Conservation (phyloP, 257 asterid species). For the Ajuga chamaepitys region DNA sequence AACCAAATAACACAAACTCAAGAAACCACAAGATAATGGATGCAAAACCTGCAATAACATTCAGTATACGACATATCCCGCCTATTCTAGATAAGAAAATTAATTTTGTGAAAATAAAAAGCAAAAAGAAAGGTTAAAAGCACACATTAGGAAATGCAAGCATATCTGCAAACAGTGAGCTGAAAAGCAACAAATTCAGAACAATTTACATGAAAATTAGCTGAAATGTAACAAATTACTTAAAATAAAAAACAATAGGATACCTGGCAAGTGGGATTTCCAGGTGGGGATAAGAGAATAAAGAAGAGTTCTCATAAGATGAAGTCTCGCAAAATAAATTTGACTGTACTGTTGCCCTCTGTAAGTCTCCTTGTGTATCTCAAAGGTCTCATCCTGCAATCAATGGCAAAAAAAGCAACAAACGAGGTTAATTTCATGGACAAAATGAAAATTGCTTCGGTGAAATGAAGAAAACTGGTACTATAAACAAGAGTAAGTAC, state of each 20-base stretch:
- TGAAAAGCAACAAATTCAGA: neutral
- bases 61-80: neutral
- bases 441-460: neutral
- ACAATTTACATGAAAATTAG: slow-evolving; percentile 11
- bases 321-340: slow-evolving; percentile 87
- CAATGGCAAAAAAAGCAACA: neutral
- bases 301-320: slow-evolving; percentile 78
- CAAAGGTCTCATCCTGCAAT: slow-evolving; percentile 65
- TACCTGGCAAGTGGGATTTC: slow-evolving; percentile 88
- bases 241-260: neutral
- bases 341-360: slow-evolving; percentile 98
- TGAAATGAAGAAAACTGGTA: neutral
- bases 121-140: neutral
- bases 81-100: neutral
- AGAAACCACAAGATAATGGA: neutral
- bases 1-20: neutral
- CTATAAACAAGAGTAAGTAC: neutral
- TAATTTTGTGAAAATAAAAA: neutral
- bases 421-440: neutral
- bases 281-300: slow-evolving; percentile 79
- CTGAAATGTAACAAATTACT: neutral
- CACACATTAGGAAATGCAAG: slow-evolving; percentile 1
- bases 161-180: neutral
- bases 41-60: neutral
- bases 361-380: slow-evolving; percentile 67